Percentiles rank a stretch among this genome's conserved stretches.
These are phyloP conservation scores for Tylopilus sp. DNA, from an alignment of 1,284 basidiomycete genomes.

Conservation along the genomic window DNA sequence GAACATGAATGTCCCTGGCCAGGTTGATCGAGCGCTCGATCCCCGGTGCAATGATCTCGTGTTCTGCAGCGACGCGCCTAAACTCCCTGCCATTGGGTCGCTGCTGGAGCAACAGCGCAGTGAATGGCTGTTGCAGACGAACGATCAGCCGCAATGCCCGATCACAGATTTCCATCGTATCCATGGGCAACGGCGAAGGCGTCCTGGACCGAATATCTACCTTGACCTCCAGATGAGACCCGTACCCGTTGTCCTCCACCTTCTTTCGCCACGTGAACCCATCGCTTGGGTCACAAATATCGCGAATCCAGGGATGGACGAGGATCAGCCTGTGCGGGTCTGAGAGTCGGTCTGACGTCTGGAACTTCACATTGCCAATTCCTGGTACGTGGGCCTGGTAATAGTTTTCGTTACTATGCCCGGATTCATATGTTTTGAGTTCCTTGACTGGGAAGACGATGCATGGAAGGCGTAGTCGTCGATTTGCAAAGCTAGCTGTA, in stretches of 20 bases:
- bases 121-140: neutral
- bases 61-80: neutral
- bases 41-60: neutral
- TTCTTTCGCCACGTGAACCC: neutral
- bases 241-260: neutral
- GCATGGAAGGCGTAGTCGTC: neutral
- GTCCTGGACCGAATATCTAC: neutral
- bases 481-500: neutral
- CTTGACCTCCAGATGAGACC: neutral
- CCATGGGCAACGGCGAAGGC: neutral
- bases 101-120: neutral
- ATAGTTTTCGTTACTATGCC: neutral
- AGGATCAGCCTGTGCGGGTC: neutral
- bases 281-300: neutral
- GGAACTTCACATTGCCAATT: neutral
- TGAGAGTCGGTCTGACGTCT: neutral
- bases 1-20: neutral
- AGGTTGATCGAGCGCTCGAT: neutral
- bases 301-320: neutral
- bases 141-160: neutral
- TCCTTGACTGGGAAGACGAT: neutral
- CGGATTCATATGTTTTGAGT: neutral
- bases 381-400: neutral
- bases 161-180: neutral
- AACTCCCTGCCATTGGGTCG: neutral